Evolutionary conservation across 495 filamentous ascomycete species (phyloP).

Genomic region (Aspergillus avenaceus): DNA sequence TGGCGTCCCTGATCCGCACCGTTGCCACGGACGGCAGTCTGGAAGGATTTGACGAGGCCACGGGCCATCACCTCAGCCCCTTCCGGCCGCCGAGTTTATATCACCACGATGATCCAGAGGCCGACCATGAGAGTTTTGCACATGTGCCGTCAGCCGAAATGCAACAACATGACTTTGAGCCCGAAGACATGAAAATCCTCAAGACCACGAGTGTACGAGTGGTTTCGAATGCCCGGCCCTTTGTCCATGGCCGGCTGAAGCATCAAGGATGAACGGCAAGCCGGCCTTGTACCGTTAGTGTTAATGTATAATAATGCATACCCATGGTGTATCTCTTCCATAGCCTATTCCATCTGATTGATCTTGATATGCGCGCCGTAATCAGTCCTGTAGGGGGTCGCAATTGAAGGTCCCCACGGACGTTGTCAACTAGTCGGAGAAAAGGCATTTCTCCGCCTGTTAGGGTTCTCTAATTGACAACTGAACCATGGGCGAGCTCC

Average conservation of each 20-base stretch:
- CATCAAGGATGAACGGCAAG: too few species aligned
- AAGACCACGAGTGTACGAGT: neutral
- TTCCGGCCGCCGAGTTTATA: neutral
- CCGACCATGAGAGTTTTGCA: neutral
- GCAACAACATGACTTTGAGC: neutral
- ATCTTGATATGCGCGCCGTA: too few species aligned
- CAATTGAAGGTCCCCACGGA: too few species aligned
- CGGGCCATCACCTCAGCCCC: neutral
- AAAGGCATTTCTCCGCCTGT: too few species aligned
- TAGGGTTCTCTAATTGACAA: too few species aligned
- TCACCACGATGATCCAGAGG: neutral
- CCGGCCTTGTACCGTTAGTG: too few species aligned
- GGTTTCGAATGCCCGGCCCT: neutral
- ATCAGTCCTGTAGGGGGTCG: too few species aligned
- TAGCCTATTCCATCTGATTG: too few species aligned
- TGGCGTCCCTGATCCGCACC: neutral
- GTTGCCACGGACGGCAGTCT: neutral
- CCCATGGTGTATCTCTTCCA: too few species aligned
- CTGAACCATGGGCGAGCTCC: too few species aligned
- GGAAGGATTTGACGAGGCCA: neutral
- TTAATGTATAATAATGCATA: too few species aligned
- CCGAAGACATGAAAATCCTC: neutral
- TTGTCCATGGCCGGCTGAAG: constrained; percentile 1
- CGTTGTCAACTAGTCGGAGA: too few species aligned
- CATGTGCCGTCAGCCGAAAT: neutral